Conservation (phyloP, 345 rosid genomes). For the Anacardium occidentale region DNA sequence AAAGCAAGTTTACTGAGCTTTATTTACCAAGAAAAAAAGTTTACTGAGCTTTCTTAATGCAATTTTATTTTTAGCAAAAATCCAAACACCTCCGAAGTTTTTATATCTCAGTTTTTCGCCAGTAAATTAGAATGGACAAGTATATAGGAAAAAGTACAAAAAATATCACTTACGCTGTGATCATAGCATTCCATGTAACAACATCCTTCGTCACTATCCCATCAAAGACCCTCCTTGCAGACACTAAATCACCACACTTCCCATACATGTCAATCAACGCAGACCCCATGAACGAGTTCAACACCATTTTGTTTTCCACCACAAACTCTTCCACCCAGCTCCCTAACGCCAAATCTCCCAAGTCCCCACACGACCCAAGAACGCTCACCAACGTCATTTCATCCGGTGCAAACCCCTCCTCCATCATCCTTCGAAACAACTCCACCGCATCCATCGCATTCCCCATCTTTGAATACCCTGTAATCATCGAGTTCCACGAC, state of each 20-base stretch:
- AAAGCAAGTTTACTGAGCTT: no score
- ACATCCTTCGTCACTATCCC: slow-evolving; percentile 57
- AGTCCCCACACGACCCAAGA: slow-evolving; percentile 66
- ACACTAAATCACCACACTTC: slow-evolving; percentile 70
- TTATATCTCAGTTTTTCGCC: neutral
- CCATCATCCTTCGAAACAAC: slow-evolving; percentile 62
- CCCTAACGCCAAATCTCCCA: slow-evolving; percentile 72
- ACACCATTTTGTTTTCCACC: slow-evolving; percentile 39
- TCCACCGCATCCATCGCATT: slow-evolving; percentile 52
- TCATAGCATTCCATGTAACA: slow-evolving; percentile 86
- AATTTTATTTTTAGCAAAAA: neutral
- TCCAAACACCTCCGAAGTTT: neutral
- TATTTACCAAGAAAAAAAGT: no score
- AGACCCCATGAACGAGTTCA: slow-evolving; percentile 57
- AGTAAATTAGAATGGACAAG: neutral
- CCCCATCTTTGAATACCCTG: slow-evolving; percentile 76
- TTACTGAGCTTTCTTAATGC: no score
- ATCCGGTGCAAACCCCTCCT: slow-evolving; percentile 56
- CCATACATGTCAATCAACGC: slow-evolving; percentile 79
- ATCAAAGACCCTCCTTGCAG: slow-evolving; percentile 71
- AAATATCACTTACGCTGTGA: slow-evolving; percentile 56
- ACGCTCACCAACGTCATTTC: slow-evolving; percentile 83
- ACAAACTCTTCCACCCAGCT: slow-evolving; percentile 56
- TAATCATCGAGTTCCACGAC: slow-evolving; percentile 92
- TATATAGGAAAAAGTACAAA: neutral